phyloP scores from a whole-genome alignment of 2,329 filamentous ascomycete species.

The Fusarium miscanthi region DNA sequence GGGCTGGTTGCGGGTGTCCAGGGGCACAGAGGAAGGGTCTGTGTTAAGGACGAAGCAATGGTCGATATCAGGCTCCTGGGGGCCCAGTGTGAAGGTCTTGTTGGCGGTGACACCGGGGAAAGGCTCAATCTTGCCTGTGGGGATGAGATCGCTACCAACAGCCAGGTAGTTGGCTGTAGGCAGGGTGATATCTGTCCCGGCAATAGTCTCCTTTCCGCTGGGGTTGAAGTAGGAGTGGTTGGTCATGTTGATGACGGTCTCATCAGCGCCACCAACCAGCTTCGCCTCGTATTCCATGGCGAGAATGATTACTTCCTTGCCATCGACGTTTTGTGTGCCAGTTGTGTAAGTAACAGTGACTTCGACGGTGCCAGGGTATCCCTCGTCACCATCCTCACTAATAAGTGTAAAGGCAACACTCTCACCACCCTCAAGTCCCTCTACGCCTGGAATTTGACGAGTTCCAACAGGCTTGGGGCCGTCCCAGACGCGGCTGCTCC shows the following conservation, averaged over 20 bases:
- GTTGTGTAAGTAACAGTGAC: conserved; percentile 82
- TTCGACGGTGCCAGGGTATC: conserved; percentile 88
- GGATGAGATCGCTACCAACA: conserved; percentile 78
- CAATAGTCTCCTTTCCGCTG: conserved; percentile 62
- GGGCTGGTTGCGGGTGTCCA: conserved; percentile 73
- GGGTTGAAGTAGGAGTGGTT: conserved; percentile 91
- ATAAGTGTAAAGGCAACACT: conserved; percentile 72
- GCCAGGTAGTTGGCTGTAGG: conserved; percentile 74
- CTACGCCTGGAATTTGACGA: conserved; percentile 61
- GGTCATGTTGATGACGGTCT: conserved; percentile 92
- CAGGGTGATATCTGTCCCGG: conserved; percentile 74
- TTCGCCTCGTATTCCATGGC: conserved; percentile 92
- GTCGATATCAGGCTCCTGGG: conserved; percentile 80
- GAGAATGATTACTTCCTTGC: conserved; percentile 75
- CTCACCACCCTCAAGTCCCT: conserved; percentile 69
- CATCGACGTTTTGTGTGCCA: conserved; percentile 71
- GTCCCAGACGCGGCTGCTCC: conserved; percentile 83
- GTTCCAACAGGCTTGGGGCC: conserved; percentile 73
- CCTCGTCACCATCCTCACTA: conserved; percentile 86
- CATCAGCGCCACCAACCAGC: conserved; percentile 81
- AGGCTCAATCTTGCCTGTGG: conserved; percentile 72
- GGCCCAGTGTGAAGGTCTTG: conserved; percentile 77
- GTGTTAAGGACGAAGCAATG: conserved; percentile 87
- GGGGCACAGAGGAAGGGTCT: conserved; percentile 67
- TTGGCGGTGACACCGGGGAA: conserved; percentile 74